Percentiles rank a stretch among this genome's conserved stretches.
Conservation (phyloP, 805 yeast species). For the Candida methanosorbosa region DNA sequence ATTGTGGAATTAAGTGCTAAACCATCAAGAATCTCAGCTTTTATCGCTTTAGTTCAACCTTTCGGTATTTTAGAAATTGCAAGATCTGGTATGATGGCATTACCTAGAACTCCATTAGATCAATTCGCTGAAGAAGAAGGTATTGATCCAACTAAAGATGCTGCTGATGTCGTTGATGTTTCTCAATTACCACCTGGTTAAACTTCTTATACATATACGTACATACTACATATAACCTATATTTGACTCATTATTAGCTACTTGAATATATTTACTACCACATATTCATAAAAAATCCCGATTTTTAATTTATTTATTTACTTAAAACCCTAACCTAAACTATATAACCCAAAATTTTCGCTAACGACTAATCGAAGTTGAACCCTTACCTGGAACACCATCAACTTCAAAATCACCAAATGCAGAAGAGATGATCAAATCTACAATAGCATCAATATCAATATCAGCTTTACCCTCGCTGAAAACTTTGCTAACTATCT, state of each 20-base stretch:
- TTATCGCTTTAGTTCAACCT: conserved; percentile 84
- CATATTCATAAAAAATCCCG: neutral
- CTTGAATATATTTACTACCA: too few species aligned
- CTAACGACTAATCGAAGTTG: conserved; percentile 14
- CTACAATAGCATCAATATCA: conserved; percentile 28
- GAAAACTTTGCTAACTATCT: conserved; percentile 34
- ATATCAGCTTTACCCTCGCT: conserved; percentile 29
- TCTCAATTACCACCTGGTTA: conserved; percentile 94
- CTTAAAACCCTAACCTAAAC: neutral
- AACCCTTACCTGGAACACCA: conserved; percentile 17
- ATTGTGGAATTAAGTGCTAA: conserved; percentile 91
- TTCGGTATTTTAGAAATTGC: conserved; percentile 96
- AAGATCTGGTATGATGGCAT: conserved; percentile 97
- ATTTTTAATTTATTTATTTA: neutral
- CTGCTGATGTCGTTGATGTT: conserved; percentile 72
- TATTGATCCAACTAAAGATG: conserved; percentile 40
- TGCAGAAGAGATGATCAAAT: conserved; percentile 20
- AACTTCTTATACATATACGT: neutral
- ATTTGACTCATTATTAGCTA: too few species aligned
- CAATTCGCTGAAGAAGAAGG: conserved; percentile 37
- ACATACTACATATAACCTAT: neutral
- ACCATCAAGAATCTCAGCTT: conserved; percentile 81
- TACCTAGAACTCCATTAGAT: conserved; percentile 89
- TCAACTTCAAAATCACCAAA: conserved; percentile 26
- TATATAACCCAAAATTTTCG: too few species aligned